These are phyloP conservation scores for Pythium phragmiticola DNA, from an alignment of 352 stramenopile genomes.

Conservation along the genomic window DNA sequence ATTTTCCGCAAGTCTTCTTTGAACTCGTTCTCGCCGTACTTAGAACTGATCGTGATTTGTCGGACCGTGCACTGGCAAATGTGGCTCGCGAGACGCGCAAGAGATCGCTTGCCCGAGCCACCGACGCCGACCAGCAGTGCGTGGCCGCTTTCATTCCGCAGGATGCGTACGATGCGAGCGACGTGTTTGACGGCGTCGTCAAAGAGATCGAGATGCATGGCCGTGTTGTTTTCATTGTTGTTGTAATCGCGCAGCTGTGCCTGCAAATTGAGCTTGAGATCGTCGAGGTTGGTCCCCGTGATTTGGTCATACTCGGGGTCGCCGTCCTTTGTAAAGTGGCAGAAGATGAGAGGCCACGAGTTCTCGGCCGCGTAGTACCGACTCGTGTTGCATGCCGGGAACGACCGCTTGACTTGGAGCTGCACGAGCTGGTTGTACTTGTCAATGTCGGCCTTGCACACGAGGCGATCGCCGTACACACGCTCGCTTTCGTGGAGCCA, in stretches of 20 bases:
- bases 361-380: constrained; percentile 94
- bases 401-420: constrained; percentile 93
- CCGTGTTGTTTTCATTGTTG: constrained; percentile 94
- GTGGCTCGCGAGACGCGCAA: constrained; percentile 91
- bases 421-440: constrained; percentile 95
- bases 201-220: constrained; percentile 95
- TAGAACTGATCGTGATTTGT: constrained; percentile 94
- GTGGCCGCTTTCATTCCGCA: constrained; percentile 88
- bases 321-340: constrained; percentile 94
- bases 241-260: constrained; percentile 93
- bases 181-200: constrained; percentile 97
- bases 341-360: constrained; percentile 95
- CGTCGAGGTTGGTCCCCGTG: constrained; percentile 83
- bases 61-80: constrained; percentile 91
- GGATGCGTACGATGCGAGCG: constrained; percentile 93
- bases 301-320: constrained; percentile 94
- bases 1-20: constrained; percentile 96
- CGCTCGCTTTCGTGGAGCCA: constrained; percentile 97
- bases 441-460: constrained; percentile 90
- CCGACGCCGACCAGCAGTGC: constrained; percentile 94
- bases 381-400: constrained; percentile 89
- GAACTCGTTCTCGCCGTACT: constrained; percentile 95
- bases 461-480: constrained; percentile 94
- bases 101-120: constrained; percentile 92
- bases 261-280: constrained; percentile 89